A percentile compares a stretch with the other conserved stretches of the same genome.
These are phyloP conservation scores for Pavlovales sp. DNA, from an alignment of 208 protist genomes.

Conservation along the genomic window DNA sequence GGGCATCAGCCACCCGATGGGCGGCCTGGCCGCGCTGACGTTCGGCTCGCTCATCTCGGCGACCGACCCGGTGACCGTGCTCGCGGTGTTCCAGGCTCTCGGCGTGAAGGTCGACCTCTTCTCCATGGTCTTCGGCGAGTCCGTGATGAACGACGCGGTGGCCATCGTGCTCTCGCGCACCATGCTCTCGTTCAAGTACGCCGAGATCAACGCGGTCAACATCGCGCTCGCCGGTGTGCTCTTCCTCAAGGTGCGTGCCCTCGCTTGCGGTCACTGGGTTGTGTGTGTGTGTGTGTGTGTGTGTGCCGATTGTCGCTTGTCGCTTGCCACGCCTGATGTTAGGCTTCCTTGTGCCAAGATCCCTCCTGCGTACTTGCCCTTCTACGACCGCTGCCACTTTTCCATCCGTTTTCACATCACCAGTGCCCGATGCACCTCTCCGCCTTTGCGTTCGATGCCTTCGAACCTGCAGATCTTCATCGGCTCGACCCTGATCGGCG, in stretches of 20 bases:
- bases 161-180: constrained; percentile 49
- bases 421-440: too few species aligned
- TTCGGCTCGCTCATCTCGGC: constrained; percentile 63
- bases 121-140: constrained; percentile 59
- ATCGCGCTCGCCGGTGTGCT: background rate
- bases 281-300: too few species aligned
- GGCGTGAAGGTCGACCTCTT: constrained; percentile 45
- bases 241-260: constrained; percentile 46
- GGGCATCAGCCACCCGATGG: constrained; percentile 23
- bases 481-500: constrained; percentile 50
- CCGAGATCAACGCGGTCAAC: background rate
- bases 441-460: too few species aligned
- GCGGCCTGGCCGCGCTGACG: constrained; percentile 29
- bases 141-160: constrained; percentile 65
- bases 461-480: too few species aligned
- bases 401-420: too few species aligned
- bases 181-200: constrained; percentile 1
- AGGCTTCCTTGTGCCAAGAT: too few species aligned
- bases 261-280: too few species aligned
- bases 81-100: constrained; percentile 69
- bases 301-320: too few species aligned
- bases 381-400: too few species aligned
- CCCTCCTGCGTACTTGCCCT: too few species aligned
- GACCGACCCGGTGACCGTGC: constrained; percentile 73
- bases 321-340: too few species aligned